Evolutionary conservation across 371 early-diverging fungal species (phyloP), one percentile per base, ranked within the genome.

Genomic region (Amoeboaphelidium protococcarum): DNA sequence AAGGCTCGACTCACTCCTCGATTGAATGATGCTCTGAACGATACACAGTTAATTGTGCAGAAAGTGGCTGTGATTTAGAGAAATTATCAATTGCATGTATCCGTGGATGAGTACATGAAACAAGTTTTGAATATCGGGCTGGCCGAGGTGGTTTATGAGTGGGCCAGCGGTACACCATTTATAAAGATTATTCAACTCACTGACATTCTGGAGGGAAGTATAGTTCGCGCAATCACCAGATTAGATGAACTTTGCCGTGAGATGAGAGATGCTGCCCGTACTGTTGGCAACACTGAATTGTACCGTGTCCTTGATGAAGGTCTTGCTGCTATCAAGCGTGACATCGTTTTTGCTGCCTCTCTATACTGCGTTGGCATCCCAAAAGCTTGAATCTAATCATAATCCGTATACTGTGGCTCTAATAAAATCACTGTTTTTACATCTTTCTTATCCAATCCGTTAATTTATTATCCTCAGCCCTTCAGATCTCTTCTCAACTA

Each of bases 321-420:
- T 2, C 73, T 80, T 42, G 74, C 73, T 53, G 66, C 76, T 25
- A 94, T 99, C 54, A 82, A 89, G 54, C 76, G 98, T 50, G 98
- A 97, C 61, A 97, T 99, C 64, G 92, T 96, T 20, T 98, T 96
- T 82, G 90, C 95, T 0, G 83, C 86, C 20, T 82, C 83, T 48
- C 69, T 98, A 60, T 81, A 81, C 56, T n/a, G n/a, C n/a, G n/a
- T n/a, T n/a, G n/a, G n/a, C n/a, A n/a, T n/a, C n/a, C n/a, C n/a
- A n/a, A n/a, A n/a, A n/a, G n/a, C n/a, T n/a, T n/a, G n/a, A n/a
- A n/a, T n/a, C n/a, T n/a, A n/a, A n/a, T n/a, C n/a, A n/a, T n/a
- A n/a, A n/a, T n/a, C n/a, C n/a, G n/a, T n/a, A n/a, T n/a, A n/a
- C n/a, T n/a, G n/a, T n/a, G n/a, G n/a, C n/a, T n/a, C n/a, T n/a